Conservation (phyloP, 805 yeast genomes). For the Danielia oregonensis region DNA sequence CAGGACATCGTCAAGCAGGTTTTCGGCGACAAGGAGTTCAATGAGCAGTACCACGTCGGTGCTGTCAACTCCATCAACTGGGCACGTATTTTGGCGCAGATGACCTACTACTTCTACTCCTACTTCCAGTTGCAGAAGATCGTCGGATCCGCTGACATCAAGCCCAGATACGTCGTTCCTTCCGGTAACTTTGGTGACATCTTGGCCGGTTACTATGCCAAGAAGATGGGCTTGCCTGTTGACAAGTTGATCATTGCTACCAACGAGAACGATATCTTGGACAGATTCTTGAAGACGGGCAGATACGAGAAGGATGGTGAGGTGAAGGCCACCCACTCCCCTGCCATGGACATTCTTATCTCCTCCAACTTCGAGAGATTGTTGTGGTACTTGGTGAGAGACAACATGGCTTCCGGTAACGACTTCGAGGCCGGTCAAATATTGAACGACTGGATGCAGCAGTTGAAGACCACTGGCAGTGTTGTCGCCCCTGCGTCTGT, state of each 20-base stretch:
- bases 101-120: slow-evolving; percentile 92
- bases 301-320: slow-evolving; percentile 70
- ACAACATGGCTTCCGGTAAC: slow-evolving; percentile 50
- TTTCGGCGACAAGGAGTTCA: slow-evolving; percentile 86
- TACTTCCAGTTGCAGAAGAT: slow-evolving; percentile 67
- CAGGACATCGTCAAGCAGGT: slow-evolving; percentile 93
- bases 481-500: slow-evolving; percentile 67
- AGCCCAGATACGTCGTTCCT: slow-evolving; percentile 87
- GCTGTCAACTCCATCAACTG: slow-evolving; percentile 98
- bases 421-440: slow-evolving; percentile 69
- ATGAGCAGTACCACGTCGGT: slow-evolving; percentile 86
- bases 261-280: slow-evolving; percentile 90
- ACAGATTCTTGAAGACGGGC: slow-evolving; percentile 87
- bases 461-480: slow-evolving; percentile 71
- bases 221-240: slow-evolving; percentile 91
- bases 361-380: slow-evolving; percentile 96
- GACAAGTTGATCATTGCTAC: slow-evolving; percentile 90
- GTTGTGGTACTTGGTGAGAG: slow-evolving; percentile 88
- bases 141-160: slow-evolving; percentile 16
- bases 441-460: slow-evolving; percentile 71
- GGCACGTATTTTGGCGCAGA: slow-evolving; percentile 98
- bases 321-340: slow-evolving; percentile 87
- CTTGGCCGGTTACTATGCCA: slow-evolving; percentile 93
- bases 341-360: slow-evolving; percentile 97
- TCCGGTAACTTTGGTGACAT: slow-evolving; percentile 98